Conservation (phyloP, 495 filamentous ascomycete species). For the Cudoniella acicularis region DNA sequence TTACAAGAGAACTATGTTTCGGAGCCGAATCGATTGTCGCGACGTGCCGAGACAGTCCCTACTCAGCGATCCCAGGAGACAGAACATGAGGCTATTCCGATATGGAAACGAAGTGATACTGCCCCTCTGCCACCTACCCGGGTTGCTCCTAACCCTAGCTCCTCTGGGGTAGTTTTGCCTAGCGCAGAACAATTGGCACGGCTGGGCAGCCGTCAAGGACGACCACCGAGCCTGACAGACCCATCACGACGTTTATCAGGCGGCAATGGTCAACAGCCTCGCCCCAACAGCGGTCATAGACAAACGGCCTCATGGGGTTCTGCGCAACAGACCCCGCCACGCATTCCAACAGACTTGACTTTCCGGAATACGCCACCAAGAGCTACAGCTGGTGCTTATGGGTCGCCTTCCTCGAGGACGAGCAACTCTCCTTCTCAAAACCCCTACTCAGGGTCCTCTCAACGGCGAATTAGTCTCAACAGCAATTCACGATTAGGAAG, state of each 20-base stretch:
- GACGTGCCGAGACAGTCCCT: conserved; percentile 21
- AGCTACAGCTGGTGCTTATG: conserved; percentile 6
- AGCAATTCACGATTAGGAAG: conserved; percentile 31
- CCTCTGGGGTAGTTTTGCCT: conserved; percentile 6
- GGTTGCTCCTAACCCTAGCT: neutral
- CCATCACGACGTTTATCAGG: conserved; percentile 21
- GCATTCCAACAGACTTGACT: conserved; percentile 1
- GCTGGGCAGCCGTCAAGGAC: conserved; percentile 25
- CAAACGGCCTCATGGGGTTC: neutral
- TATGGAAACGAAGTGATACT: conserved; percentile 12
- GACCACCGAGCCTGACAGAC: conserved; percentile 18
- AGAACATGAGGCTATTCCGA: conserved; percentile 10
- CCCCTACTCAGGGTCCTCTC: conserved; percentile 39
- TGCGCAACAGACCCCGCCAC: conserved; percentile 5
- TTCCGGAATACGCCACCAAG: conserved; percentile 4
- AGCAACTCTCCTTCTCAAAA: conserved; percentile 32
- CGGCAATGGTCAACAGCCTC: neutral
- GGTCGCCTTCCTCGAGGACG: neutral
- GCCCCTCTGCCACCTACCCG: conserved; percentile 4
- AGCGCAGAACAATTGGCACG: conserved; percentile 25
- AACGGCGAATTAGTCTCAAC: conserved; percentile 35
- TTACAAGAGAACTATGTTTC: neutral
- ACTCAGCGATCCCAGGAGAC: neutral
- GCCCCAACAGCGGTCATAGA: conserved; percentile 1
- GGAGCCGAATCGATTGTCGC: neutral